Evolutionary conservation across 2,329 filamentous ascomycete species (phyloP), one percentile per base, ranked within the genome.

Genomic region (Penicillium sp.): DNA sequence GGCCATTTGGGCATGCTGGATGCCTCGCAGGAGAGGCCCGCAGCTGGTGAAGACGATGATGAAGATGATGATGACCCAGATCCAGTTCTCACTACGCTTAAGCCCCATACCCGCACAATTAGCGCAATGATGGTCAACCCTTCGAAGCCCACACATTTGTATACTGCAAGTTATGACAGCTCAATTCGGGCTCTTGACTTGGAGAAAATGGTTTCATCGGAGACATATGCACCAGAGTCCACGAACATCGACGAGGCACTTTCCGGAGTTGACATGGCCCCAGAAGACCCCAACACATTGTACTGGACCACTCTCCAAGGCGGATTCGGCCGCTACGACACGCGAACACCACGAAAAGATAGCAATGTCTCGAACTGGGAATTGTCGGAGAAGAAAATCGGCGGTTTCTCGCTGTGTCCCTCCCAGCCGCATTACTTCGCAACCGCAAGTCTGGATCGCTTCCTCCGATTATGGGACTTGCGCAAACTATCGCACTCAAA

Each of bases 1-100:
- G 93, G 94, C 1, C 89, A 91, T 23, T 80, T 97, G 55, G 94
- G 94, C 0, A 84, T 99, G 1, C 93, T 97, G 51, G 93, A 99
- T 68, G 91, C 87, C 1, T 69, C 2, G 67, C 81, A 43, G 70
- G 78, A 61, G 71, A 79, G 61, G 75, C 79, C n/a, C 76, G 66
- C 64, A 32, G 62, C 68, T n/a, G 86, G 89, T 27, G 87, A 89
- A 6, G 82, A 84, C 27, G 83, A 90, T 8, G 83, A 84, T 29
- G 82, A 84, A 36, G 87, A 90, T 2, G 80, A 90, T 2, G 80
- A 80, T 0, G 74, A 81, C 10, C 77, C 86, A 0, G 85, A 90
- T 34, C 92, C 92, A 0, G 81, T 85, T n/a, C 90, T 97, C 14
- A 89, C 90, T 0, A 92, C 90, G 0, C 88, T 97, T 70, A 96